Evolutionary conservation across 2,329 filamentous ascomycete species (phyloP), one percentile per base, ranked within the genome.

Genomic region (Fusarium sororula): DNA sequence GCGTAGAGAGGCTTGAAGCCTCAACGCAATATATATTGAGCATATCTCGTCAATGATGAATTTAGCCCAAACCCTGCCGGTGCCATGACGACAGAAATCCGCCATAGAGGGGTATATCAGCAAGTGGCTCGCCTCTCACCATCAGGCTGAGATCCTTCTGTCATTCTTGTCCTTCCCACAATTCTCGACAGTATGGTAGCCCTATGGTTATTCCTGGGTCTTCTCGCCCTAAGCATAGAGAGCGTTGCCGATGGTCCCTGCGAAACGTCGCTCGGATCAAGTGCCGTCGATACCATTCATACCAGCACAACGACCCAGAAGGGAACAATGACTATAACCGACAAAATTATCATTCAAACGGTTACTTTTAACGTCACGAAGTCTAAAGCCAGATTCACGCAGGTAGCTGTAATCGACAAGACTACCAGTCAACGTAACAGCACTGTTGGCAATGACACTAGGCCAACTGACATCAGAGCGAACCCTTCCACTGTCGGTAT

Each of bases 81-180:
- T 7, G 9, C 15, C 22, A 35, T 38, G 14, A 4, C 50, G 18
- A 6, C 32, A 14, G n/a, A 10, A 38, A 12, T 5, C 1, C 9
- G n/a, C 20, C 14, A 12, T 5, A 20, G 20, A 13, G 13, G 24
- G 11, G 32, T 22, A 9, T 9, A 26, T 12, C 3, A 54, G 7
- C 11, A 38, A 53, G 18, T 9, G 9, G 1, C 32, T 37, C n/a
- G n/a, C 18, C 6, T 26, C 7, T 20, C 5, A 11, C n/a, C n/a
- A 12, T 6, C n/a, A 8, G 0, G 5, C 10, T 3, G 5, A 17
- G 10, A 3, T 38, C 4, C 5, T 9, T 7, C 14, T 13, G 7
- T 3, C 7, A 13, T 38, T 22, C 6, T 28, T 7, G 9, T 2
- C 1, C 2, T 12, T 54, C 17, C 18, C 18, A 6, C 18, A 4